These are phyloP conservation scores for Dispira parvispora DNA, from an alignment of 192 early-diverging fungal species.

Conservation along the genomic window DNA sequence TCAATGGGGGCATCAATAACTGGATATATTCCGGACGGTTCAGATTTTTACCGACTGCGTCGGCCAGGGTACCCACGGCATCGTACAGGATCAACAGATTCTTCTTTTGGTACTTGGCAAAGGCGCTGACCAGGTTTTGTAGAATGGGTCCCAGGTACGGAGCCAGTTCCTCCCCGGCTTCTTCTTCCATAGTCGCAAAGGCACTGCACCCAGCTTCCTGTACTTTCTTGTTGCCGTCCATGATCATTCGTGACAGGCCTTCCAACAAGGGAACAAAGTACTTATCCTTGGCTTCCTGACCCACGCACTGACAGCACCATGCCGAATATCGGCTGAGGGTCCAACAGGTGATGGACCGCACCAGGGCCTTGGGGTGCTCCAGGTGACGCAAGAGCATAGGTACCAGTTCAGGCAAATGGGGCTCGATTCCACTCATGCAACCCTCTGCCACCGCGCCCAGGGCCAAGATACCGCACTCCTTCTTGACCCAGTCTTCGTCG, in stretches of 20 bases:
- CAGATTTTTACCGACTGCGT: slow-evolving; percentile 69
- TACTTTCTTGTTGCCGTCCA: slow-evolving; percentile 95
- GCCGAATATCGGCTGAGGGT: slow-evolving; percentile 82
- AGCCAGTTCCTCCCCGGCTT: slow-evolving; percentile 57
- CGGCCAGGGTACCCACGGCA: slow-evolving; percentile 93
- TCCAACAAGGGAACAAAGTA: slow-evolving; percentile 80
- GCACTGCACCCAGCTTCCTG: slow-evolving; percentile 96
- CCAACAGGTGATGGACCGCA: slow-evolving; percentile 98
- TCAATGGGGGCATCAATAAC: slow-evolving; percentile 71
- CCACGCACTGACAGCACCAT: slow-evolving; percentile 50
- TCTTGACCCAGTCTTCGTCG: slow-evolving; percentile 73
- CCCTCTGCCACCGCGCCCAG: slow-evolving; percentile 97
- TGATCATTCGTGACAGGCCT: slow-evolving; percentile 54
- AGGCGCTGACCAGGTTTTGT: slow-evolving; percentile 59
- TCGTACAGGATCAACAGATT: slow-evolving; percentile 95
- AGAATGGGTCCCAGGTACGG: slow-evolving; percentile 87
- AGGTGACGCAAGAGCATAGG: slow-evolving; percentile 72
- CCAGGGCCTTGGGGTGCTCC: slow-evolving; percentile 70
- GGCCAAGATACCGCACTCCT: slow-evolving; percentile 91
- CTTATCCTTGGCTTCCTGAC: slow-evolving; percentile 33
- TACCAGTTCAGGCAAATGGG: slow-evolving; percentile 71
- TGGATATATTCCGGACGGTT: slow-evolving; percentile 68
- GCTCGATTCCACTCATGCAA: slow-evolving; percentile 75
- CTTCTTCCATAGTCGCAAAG: slow-evolving; percentile 91
- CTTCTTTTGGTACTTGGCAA: slow-evolving; percentile 86